phyloP scores from a whole-genome alignment of 108 stramenopile species.

The Heterococcus sp. region DNA sequence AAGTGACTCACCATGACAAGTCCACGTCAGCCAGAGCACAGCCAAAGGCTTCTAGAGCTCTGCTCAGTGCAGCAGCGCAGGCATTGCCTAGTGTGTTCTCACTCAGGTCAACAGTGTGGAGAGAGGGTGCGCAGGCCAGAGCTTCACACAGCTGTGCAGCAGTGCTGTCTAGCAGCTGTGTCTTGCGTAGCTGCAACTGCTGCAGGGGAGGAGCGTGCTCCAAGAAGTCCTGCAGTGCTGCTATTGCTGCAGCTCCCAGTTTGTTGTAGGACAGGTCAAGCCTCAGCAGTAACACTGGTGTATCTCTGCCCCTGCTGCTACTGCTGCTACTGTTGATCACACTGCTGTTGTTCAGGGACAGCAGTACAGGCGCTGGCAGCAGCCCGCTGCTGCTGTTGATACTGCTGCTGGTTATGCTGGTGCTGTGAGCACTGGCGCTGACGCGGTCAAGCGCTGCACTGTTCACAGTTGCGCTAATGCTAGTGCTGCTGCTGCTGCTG shows the following conservation, averaged over 20 bases:
- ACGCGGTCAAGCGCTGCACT: no score
- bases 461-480: no score
- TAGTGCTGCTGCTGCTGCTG: no score
- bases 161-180: background rate
- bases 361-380: no score
- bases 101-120: background rate
- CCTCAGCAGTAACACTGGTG: no score
- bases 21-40: background rate
- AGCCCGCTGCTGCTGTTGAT: no score
- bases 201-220: no score
- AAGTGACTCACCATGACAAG: background rate
- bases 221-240: background rate
- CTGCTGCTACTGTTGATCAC: no score
- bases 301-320: no score
- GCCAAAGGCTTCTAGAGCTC: background rate
- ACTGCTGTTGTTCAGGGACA: no score
- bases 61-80: background rate
- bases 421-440: background rate
- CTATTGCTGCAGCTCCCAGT: background rate
- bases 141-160: background rate
- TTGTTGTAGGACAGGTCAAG: slow-evolving; percentile 23
- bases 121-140: background rate
- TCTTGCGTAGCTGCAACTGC: background rate
- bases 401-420: no score
- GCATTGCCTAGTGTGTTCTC: background rate